These are phyloP conservation scores for Brassica incana DNA, from an alignment of 345 rosid species.

Conservation along the genomic window DNA sequence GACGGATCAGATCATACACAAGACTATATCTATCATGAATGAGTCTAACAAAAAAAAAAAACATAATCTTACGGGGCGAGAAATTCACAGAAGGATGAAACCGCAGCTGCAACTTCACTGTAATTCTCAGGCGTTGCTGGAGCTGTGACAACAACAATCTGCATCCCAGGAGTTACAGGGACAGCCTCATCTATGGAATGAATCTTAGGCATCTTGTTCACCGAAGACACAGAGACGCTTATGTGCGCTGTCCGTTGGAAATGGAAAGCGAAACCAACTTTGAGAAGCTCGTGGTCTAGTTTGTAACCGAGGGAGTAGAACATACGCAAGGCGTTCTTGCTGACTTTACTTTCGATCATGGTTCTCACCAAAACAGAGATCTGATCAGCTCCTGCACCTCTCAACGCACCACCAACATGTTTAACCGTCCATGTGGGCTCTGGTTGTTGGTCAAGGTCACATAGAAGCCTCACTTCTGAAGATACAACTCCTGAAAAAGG, in stretches of 20 bases:
- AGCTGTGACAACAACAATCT: conserved; percentile 93
- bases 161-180: conserved; percentile 94
- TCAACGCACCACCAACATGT: conserved; percentile 88
- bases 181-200: conserved; percentile 91
- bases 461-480: conserved; percentile 82
- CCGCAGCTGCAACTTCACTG: conserved; percentile 70
- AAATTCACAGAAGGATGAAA: conserved; percentile 91
- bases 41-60: neutral
- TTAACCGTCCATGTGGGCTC: conserved; percentile 91
- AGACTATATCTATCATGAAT: neutral
- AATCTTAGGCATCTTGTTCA: conserved; percentile 77
- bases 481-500: conserved; percentile 53
- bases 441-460: conserved; percentile 83
- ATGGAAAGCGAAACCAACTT: conserved; percentile 87
- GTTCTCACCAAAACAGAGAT: conserved; percentile 77
- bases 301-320: conserved; percentile 87
- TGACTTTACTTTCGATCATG: conserved; percentile 92
- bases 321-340: conserved; percentile 80
- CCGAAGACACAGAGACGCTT: conserved; percentile 74
- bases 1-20: neutral
- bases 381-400: conserved; percentile 95
- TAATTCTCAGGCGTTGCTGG: conserved; percentile 88
- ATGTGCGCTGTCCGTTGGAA: conserved; percentile 78
- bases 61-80: conserved; percentile 78
- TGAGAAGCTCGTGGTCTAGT: conserved; percentile 85